Evolutionary conservation across 2,329 filamentous ascomycete genomes (phyloP).

Genomic region (Sclerotinia trifoliorum): DNA sequence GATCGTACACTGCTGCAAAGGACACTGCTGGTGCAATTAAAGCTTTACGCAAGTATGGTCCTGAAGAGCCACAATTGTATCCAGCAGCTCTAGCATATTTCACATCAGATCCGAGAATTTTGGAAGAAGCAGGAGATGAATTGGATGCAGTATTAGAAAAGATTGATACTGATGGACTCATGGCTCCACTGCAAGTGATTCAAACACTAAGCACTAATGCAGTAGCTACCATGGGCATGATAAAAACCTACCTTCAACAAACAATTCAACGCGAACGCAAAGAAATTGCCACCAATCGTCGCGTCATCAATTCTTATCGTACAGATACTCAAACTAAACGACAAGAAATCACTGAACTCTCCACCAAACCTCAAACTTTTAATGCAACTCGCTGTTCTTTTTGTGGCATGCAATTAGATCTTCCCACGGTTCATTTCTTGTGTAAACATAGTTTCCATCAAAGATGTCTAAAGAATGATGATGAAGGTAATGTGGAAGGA

Average conservation of each 20-base stretch:
- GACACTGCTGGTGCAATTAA: conserved; percentile 90
- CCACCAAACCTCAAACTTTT: conserved; percentile 80
- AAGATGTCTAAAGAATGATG: conserved; percentile 61
- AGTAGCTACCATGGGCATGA: conserved; percentile 95
- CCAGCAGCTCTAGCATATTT: conserved; percentile 91
- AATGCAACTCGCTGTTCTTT: conserved; percentile 84
- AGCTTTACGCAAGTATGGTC: conserved; percentile 86
- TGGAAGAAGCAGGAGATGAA: conserved; percentile 86
- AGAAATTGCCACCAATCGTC: conserved; percentile 78
- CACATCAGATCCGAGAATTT: conserved; percentile 75
- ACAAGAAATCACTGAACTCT: conserved; percentile 73
- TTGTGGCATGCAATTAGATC: conserved; percentile 70
- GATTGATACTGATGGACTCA: conserved; percentile 86
- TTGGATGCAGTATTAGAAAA: conserved; percentile 75
- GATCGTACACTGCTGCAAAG: conserved; percentile 88
- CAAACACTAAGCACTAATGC: conserved; percentile 78
- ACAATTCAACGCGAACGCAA: conserved; percentile 86
- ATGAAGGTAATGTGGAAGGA: conserved; percentile 57
- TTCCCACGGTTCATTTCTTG: conserved; percentile 91
- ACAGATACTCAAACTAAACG: conserved; percentile 79
- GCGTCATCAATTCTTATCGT: conserved; percentile 79
- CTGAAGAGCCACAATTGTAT: conserved; percentile 87
- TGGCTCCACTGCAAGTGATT: conserved; percentile 95
- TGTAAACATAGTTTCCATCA: conserved; percentile 98
- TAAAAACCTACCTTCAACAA: conserved; percentile 86